Base-by-base conservation (phyloP, 176 grass and related monocot genomes). In the Eragrostis nindensis region DNA sequence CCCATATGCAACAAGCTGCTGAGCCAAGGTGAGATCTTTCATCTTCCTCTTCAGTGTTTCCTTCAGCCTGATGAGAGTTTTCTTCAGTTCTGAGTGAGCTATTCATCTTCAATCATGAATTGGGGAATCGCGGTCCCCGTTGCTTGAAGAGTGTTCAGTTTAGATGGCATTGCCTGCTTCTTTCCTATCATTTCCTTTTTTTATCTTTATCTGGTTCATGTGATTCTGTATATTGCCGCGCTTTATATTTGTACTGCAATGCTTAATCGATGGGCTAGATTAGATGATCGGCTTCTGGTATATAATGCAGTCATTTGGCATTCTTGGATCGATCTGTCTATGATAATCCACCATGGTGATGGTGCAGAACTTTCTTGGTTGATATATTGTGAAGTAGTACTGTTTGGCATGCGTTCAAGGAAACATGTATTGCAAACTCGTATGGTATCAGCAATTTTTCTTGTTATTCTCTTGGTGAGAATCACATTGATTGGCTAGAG, bases 1-100 rank as follows among this genome's bases (percentile, higher is more conserved):
- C 96, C 96, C 30, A 88, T 95, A 89, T 99, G 96, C 90, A 90
- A 87, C 76, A 94, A 91, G 69, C 69, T 99, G 56, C 40, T 99
- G 82, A 91, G 88, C 65, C 96, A 95, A 95, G 96, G 96, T 93
- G 79, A 80, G 77, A 80, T 76, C 78, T 82, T 90, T 77, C 75
- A 30, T 79, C 72, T 18, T 70, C 67, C 15, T 50, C 64, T 47
- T 83, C 76, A 25, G 47, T 71, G 30, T 80, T 53, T 81, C 15
- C 41, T 74, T 75, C 57, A 59, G 78, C 15, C 8, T 70, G 71
- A 76, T 79, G 65, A n/a, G 76, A 44, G 70, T 82, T 75, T 44
- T 43, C 13, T 86, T 50, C 59, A 8, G 5, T 66, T 73, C 66
- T 43, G 55, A 74, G 38, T 44, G 75, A 40, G 24, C 40, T 41